Base-by-base conservation (phyloP, 441 rosid genomes). In the Pelargonium myrrhifolium region DNA sequence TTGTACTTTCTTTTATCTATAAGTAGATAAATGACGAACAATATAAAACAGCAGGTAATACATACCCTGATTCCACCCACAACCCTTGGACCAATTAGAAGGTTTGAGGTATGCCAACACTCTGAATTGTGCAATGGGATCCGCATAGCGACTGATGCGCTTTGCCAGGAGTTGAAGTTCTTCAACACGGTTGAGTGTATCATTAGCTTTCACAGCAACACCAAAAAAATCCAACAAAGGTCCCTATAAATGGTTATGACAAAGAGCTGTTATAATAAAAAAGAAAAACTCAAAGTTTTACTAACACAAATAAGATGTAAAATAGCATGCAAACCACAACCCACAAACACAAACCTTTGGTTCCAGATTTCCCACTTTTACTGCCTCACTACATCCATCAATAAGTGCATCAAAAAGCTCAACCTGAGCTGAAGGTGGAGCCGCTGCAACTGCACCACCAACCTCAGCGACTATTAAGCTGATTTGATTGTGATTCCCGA, bases 21-120 rank as follows among this genome's bases (percentile, higher is more conserved):
- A 4, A 8, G 26, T 59, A 18, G 3, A 39, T 24, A 26, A 1
- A 61, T 24, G 39, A 3, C 9, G 21, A 4, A 61, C 15, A 39
- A 43, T 42, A 68, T 2, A 64, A 51, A 42, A 24, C 65, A 65
- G 42, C 28, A 64, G 7, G 65, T 67, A 61, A 53, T 49, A 70
- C 88, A 65, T 85, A 92, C 99, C 76, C 81, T 89, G 97, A 80
- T 95, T 92, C 99, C 99, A 95, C 18, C 99, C 96, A 65, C 99
- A 95, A 62, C 99, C 99, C 83, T 95, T 95, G 60, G 98, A 87
- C 99, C 99, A 95, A 72, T 92, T 95, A 9, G 99, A 90, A 78
- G 98, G 97, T 83, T 92, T 95, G 70, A 92, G 99, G 77, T 86
- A 89, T 24, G 81, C 76, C 79, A 92, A 80, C 65, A 84, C 97